A percentile compares a stretch with the other conserved stretches of the same genome.
phyloP scores from a whole-genome alignment of 2,329 filamentous ascomycete species.

The Botrytis tulipae region DNA sequence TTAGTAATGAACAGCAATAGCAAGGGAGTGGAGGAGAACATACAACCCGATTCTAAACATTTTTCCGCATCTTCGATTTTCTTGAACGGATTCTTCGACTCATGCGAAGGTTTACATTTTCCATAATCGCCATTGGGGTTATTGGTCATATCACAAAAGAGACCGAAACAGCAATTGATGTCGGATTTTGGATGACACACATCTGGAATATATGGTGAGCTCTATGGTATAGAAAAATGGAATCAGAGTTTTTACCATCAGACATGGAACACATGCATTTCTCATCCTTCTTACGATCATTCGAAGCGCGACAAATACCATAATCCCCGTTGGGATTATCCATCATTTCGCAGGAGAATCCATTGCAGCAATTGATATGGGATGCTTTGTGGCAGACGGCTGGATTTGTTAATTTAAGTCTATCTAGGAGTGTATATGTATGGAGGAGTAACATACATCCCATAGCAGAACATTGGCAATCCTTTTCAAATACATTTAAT shows the following conservation, averaged over 20 bases:
- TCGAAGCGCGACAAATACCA: not conserved
- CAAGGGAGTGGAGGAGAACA: not conserved
- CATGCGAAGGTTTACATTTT: not conserved
- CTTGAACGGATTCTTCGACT: not conserved
- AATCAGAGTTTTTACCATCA: not conserved
- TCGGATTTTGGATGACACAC: not conserved
- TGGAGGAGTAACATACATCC: not conserved
- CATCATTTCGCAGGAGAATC: not conserved
- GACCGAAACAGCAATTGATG: not conserved
- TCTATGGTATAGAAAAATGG: not conserved
- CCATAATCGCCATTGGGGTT: not conserved
- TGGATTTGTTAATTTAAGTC: not conserved
- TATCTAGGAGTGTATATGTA: not conserved
- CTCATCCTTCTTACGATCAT: not conserved
- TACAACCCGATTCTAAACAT: not conserved
- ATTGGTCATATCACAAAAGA: not conserved
- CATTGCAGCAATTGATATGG: constrained; percentile 5
- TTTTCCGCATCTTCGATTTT: not conserved
- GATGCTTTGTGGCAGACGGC: not conserved
- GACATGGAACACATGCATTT: constrained; percentile 8
- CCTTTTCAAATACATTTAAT: not conserved
- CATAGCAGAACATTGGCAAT: not conserved
- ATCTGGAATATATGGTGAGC: not conserved
- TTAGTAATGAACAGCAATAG: not conserved
- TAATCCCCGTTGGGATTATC: constrained; percentile 2